These are phyloP conservation scores for Ceratocystis cubensis DNA, from an alignment of 2,329 filamentous ascomycete species.

Conservation along the genomic window DNA sequence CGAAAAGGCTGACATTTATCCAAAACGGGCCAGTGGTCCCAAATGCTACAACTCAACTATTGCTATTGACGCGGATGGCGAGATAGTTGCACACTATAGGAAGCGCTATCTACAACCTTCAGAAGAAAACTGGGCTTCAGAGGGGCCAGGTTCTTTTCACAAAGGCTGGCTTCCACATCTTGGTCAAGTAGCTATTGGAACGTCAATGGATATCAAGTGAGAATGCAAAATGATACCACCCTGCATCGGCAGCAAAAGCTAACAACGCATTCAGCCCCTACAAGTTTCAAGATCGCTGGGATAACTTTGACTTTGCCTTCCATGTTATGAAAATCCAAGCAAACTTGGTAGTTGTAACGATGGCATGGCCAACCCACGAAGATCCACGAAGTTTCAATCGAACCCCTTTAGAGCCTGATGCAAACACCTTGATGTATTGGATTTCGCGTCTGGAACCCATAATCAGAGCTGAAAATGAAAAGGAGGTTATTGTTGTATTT, in stretches of 20 bases:
- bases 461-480: conserved; percentile 37
- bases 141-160: conserved; percentile 39
- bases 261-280: conserved; percentile 12
- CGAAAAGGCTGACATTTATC: conserved; percentile 34
- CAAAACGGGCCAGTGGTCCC: conserved; percentile 7
- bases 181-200: conserved; percentile 40
- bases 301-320: conserved; percentile 30
- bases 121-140: conserved; percentile 50
- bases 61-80: conserved; percentile 38
- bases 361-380: conserved; percentile 62
- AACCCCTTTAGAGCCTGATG: conserved; percentile 47
- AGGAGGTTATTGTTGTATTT: conserved; percentile 58
- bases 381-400: conserved; percentile 35
- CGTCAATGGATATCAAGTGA: conserved; percentile 47
- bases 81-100: conserved; percentile 40
- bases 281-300: conserved; percentile 22
- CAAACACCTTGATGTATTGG: conserved; percentile 69
- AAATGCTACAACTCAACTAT: conserved; percentile 37
- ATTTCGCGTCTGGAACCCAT: conserved; percentile 55
- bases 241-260: conserved; percentile 27
- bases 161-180: conserved; percentile 32
- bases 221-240: conserved; percentile 34
- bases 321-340: conserved; percentile 45
- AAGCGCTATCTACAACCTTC: conserved; percentile 46
- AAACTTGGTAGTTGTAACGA: conserved; percentile 55